These are phyloP conservation scores for Haberlea rhodopensis DNA, from an alignment of 257 asterid species.

Conservation along the genomic window DNA sequence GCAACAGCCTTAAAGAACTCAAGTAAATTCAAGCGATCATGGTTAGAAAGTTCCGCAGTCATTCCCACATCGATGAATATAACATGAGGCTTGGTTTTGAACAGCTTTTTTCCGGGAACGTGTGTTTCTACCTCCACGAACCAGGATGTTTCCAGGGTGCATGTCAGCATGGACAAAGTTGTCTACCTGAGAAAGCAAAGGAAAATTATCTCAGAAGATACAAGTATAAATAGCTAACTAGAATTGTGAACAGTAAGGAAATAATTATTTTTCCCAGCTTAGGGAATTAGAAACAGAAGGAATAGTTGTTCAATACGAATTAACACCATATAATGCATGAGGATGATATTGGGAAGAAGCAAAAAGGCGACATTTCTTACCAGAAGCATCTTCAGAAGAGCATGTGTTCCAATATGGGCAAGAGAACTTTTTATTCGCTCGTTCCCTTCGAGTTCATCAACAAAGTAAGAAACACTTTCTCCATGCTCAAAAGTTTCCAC, in stretches of 20 bases:
- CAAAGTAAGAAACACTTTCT: conserved; percentile 70
- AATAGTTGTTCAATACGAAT: neutral
- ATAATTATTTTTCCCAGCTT: neutral
- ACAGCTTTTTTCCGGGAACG: conserved; percentile 52
- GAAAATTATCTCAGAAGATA: conserved; percentile 8
- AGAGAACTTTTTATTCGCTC: conserved; percentile 67
- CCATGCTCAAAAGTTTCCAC: conserved; percentile 91
- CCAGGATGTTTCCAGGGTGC: conserved; percentile 92
- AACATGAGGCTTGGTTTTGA: conserved; percentile 69
- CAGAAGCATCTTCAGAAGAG: conserved; percentile 86
- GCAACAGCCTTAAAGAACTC: conserved; percentile 80
- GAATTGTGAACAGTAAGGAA: conserved; percentile 6
- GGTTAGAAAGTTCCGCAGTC: conserved; percentile 82
- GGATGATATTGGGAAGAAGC: conserved; percentile 4
- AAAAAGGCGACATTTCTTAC: conserved; percentile 33
- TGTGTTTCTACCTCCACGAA: conserved; percentile 48
- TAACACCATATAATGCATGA: conserved; percentile 13
- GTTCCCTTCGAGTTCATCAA: conserved; percentile 62
- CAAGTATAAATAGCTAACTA: conserved; percentile 17
- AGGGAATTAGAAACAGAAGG: conserved; percentile 7
- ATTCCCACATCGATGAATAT: conserved; percentile 79
- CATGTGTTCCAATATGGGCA: conserved; percentile 92
- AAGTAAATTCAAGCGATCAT: conserved; percentile 50
- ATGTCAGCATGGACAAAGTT: conserved; percentile 82
- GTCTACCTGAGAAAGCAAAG: conserved; percentile 58